Percentiles rank a stretch among this genome's conserved stretches.
phyloP scores from a whole-genome alignment of 2,329 filamentous ascomycete species.

The Aspergillus carbonarius region DNA sequence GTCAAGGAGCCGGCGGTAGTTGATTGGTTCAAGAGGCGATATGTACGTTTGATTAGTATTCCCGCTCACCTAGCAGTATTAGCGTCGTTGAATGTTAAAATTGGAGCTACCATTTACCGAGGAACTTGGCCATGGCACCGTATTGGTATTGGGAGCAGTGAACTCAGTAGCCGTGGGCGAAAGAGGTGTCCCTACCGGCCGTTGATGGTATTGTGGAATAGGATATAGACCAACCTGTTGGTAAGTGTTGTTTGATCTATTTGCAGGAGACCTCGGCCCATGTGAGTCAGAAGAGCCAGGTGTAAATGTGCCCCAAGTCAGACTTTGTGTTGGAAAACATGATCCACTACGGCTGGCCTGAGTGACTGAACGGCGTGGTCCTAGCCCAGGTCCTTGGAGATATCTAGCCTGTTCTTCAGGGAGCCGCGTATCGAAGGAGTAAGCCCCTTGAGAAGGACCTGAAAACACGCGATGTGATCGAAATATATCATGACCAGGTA shows the following conservation, averaged over 20 bases:
- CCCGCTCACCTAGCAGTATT: slow-evolving; percentile 31
- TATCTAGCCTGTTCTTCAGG: slow-evolving; percentile 32
- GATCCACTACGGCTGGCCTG: slow-evolving; percentile 33
- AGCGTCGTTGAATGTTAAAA: slow-evolving; percentile 17
- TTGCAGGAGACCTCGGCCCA: slow-evolving; percentile 28
- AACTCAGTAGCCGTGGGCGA: slow-evolving; percentile 76
- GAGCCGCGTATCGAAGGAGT: slow-evolving; percentile 30
- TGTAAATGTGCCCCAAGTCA: slow-evolving; percentile 36
- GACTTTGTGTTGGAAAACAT: slow-evolving; percentile 34
- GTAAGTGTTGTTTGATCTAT: slow-evolving; percentile 32
- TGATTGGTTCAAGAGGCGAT: slow-evolving; percentile 84
- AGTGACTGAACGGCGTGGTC: slow-evolving; percentile 30
- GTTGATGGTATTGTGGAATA: slow-evolving; percentile 51
- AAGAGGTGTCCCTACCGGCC: slow-evolving; percentile 63
- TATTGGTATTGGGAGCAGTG: slow-evolving; percentile 48
- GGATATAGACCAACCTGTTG: slow-evolving; percentile 39
- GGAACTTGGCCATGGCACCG: slow-evolving; percentile 35
- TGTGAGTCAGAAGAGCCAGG: slow-evolving; percentile 25
- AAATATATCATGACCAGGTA: slow-evolving; percentile 22
- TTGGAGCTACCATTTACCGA: slow-evolving; percentile 52
- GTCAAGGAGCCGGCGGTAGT: slow-evolving; percentile 92
- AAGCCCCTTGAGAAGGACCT: slow-evolving; percentile 29
- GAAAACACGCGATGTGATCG: slow-evolving; percentile 38
- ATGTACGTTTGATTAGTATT: slow-evolving; percentile 73
- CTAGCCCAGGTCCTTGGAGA: slow-evolving; percentile 24